Conservation (phyloP, 176 grass and related monocot genomes). For the Aechmea fasciata region DNA sequence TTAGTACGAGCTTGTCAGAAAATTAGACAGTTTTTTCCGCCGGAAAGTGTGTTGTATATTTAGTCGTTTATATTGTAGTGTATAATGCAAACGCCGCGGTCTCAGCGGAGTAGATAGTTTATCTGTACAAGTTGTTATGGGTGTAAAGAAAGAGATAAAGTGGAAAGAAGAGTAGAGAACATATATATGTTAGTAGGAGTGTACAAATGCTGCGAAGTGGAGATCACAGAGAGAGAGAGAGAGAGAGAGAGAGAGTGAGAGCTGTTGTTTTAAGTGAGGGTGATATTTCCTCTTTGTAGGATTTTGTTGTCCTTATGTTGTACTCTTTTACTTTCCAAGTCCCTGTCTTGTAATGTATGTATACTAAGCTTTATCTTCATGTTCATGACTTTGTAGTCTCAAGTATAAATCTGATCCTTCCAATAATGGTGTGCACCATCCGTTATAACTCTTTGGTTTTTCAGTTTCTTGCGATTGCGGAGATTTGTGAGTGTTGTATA, state of each 20-base stretch:
- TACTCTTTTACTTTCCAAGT: background rate
- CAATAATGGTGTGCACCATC: too few species aligned
- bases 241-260: background rate
- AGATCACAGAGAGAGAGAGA: background rate
- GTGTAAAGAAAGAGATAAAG: background rate
- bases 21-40: background rate
- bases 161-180: conserved; percentile 1
- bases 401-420: too few species aligned
- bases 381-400: too few species aligned
- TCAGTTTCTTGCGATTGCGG: too few species aligned
- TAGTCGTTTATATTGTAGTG: background rate
- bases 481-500: too few species aligned
- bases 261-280: background rate
- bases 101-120: background rate
- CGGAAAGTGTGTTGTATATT: background rate
- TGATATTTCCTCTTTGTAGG: background rate
- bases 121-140: background rate
- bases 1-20: background rate
- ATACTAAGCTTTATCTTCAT: background rate
- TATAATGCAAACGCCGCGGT: background rate
- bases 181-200: background rate
- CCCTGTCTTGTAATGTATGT: background rate
- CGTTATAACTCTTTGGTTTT: too few species aligned
- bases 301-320: background rate
- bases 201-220: background rate